Evolutionary conservation across 129 eudicot species (phyloP).

Genomic region (Flaveria trinervia): DNA sequence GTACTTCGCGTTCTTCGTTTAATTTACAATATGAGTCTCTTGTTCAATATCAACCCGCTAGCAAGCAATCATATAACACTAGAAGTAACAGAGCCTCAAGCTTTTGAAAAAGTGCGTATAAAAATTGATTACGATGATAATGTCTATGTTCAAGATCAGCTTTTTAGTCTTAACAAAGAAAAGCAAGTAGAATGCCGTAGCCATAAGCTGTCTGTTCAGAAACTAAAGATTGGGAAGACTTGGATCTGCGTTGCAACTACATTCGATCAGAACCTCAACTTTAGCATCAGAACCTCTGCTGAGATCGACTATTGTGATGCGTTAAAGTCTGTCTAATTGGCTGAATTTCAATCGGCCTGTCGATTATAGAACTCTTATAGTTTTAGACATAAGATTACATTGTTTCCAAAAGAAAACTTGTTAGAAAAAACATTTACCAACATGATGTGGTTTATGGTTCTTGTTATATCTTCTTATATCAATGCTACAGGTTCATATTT

Average conservation of each 20-base stretch:
- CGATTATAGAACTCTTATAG: too few relatives aligned
- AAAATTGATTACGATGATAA: neutral
- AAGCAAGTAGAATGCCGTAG: neutral
- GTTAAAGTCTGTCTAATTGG: neutral
- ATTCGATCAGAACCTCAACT: neutral
- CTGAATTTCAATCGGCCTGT: neutral
- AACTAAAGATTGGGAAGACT: neutral
- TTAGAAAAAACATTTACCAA: too few relatives aligned
- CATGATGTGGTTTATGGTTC: too few relatives aligned
- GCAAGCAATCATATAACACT: neutral
- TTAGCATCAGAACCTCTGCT: neutral
- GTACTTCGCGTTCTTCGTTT: neutral
- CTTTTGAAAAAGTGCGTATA: neutral
- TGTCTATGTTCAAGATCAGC: neutral
- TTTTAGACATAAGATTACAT: too few relatives aligned
- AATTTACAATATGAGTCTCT: neutral
- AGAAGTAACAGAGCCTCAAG: neutral
- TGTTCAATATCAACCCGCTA: neutral
- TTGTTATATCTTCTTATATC: too few relatives aligned
- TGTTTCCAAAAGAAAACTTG: too few relatives aligned
- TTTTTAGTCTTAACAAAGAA: neutral
- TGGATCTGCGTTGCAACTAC: neutral
- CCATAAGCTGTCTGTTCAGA: neutral
- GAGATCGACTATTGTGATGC: neutral
- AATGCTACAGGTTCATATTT: too few relatives aligned